Conservation (phyloP, 495 filamentous ascomycete species). For the Xylaria scruposa region DNA sequence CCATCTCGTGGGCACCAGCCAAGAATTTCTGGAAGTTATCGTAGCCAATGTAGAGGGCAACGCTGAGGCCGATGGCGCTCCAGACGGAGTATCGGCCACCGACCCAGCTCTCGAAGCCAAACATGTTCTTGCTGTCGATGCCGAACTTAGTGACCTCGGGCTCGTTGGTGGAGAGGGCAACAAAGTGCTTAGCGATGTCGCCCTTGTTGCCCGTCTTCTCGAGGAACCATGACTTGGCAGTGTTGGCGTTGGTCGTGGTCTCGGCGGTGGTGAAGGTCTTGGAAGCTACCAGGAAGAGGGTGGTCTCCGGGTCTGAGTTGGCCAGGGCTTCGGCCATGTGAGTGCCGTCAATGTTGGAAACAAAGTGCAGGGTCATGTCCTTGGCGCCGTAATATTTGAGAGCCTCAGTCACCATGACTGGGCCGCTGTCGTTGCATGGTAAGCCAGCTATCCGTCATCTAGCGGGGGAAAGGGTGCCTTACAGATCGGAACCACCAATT, state of each 20-base stretch:
- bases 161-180: slow-evolving; percentile 96
- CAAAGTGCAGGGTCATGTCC: slow-evolving; percentile 89
- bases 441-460: slow-evolving; percentile 4
- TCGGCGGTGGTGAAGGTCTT: slow-evolving; percentile 99
- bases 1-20: slow-evolving; percentile 94
- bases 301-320: slow-evolving; percentile 91
- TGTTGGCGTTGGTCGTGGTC: slow-evolving; percentile 95
- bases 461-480: slow-evolving; percentile 46
- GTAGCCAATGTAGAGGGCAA: slow-evolving; percentile 91
- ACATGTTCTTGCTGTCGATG: slow-evolving; percentile 98
- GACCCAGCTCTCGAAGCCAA: slow-evolving; percentile 97
- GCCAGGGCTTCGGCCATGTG: slow-evolving; percentile 94
- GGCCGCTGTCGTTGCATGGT: slow-evolving; percentile 64
- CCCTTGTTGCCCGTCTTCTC: slow-evolving; percentile 73
- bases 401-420: slow-evolving; percentile 98
- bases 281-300: slow-evolving; percentile 95
- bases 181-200: slow-evolving; percentile 98
- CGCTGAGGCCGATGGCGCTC: slow-evolving; percentile 96
- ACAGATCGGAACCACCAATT: slow-evolving; percentile 98
- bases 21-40: slow-evolving; percentile 98
- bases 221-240: slow-evolving; percentile 96
- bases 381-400: slow-evolving; percentile 91
- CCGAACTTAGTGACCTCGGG: slow-evolving; percentile 96
- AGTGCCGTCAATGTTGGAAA: slow-evolving; percentile 99
- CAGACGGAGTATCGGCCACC: slow-evolving; percentile 98